These are phyloP conservation scores for Capronia epimyces DNA, from an alignment of 2,329 filamentous ascomycete species.

Conservation along the genomic window DNA sequence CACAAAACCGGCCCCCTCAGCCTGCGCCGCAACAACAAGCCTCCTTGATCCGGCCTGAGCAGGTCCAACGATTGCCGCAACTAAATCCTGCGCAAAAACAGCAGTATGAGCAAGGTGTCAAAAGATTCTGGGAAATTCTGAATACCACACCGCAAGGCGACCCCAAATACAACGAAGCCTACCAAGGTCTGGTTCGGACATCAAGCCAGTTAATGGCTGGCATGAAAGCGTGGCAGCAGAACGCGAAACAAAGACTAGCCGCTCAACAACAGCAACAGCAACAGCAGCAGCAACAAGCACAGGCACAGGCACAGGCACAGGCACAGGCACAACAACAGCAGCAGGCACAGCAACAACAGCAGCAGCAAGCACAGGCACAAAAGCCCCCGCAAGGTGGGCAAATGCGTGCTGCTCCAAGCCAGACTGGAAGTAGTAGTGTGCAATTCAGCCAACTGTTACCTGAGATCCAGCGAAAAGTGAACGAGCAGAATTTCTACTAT, in stretches of 20 bases:
- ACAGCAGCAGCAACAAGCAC: constrained; percentile 10
- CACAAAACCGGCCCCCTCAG: constrained; percentile 14
- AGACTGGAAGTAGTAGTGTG: constrained; percentile 35
- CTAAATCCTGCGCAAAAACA: constrained; percentile 52
- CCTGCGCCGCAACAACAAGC: constrained; percentile 37
- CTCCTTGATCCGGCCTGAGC: constrained; percentile 48
- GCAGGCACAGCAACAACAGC: constrained; percentile 10
- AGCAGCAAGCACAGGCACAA: constrained; percentile 7
- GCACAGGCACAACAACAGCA: constrained; percentile 19
- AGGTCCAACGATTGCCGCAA: constrained; percentile 50
- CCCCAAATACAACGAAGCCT: constrained; percentile 47
- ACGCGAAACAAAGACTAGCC: constrained; percentile 29
- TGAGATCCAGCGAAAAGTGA: constrained; percentile 45
- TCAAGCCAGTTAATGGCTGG: constrained; percentile 50
- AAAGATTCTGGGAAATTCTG: constrained; percentile 50
- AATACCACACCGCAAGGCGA: constrained; percentile 47
- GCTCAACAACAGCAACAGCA: constrained; percentile 20
- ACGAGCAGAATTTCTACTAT: constrained; percentile 40
- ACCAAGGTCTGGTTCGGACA: constrained; percentile 48
- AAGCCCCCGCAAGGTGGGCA: constrained; percentile 2
- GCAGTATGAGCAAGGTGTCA: constrained; percentile 51
- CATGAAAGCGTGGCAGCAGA: constrained; percentile 45
- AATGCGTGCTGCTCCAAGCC: constrained; percentile 19
- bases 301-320: constrained; percentile 11
- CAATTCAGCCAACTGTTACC: constrained; percentile 41